phyloP scores from a whole-genome alignment of 495 filamentous ascomycete genomes.

The Lentithecium fluviatile region DNA sequence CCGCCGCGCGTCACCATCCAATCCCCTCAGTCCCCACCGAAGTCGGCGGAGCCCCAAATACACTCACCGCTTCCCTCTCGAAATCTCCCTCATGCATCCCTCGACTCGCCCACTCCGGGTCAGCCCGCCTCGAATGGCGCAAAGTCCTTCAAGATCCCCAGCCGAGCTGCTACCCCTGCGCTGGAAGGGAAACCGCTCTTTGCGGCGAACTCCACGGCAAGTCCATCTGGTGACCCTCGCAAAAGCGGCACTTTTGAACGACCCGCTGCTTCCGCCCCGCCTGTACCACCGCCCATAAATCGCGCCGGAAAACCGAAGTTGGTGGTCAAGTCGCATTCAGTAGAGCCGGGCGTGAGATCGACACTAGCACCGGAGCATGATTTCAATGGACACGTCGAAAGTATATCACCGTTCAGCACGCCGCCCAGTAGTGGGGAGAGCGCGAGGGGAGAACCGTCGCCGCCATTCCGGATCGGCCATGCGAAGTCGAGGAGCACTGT shows the following conservation, averaged over 20 bases:
- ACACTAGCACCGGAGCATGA: constrained; percentile 43
- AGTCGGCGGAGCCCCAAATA: constrained; percentile 38
- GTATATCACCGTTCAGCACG: constrained; percentile 83
- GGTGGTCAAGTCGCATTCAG: constrained; percentile 47
- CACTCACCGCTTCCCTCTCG: constrained; percentile 44
- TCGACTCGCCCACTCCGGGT: constrained; percentile 50
- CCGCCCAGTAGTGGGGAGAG: constrained; percentile 77
- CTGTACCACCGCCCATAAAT: constrained; percentile 69
- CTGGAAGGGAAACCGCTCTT: constrained; percentile 44
- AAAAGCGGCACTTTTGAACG: constrained; percentile 21
- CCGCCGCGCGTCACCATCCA: constrained; percentile 71
- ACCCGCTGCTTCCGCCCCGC: constrained; percentile 36
- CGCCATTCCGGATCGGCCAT: constrained; percentile 18
- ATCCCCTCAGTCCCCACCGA: constrained; percentile 73
- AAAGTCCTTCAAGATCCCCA: constrained; percentile 55
- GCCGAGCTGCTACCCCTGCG: constrained; percentile 51
- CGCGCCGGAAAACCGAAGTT: constrained; percentile 80
- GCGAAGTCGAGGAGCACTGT: constrained; percentile 15
- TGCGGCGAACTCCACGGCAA: constrained; percentile 21
- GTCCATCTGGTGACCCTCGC: constrained; percentile 21
- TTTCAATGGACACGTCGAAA: constrained; percentile 46
- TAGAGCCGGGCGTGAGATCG: constrained; percentile 18
- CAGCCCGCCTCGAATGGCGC: constrained; percentile 52
- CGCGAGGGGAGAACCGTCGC: constrained; percentile 41
- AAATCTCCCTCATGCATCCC: constrained; percentile 45